Base-by-base conservation (phyloP, 257 asterid species). In the Rubia yunnanensis region DNA sequence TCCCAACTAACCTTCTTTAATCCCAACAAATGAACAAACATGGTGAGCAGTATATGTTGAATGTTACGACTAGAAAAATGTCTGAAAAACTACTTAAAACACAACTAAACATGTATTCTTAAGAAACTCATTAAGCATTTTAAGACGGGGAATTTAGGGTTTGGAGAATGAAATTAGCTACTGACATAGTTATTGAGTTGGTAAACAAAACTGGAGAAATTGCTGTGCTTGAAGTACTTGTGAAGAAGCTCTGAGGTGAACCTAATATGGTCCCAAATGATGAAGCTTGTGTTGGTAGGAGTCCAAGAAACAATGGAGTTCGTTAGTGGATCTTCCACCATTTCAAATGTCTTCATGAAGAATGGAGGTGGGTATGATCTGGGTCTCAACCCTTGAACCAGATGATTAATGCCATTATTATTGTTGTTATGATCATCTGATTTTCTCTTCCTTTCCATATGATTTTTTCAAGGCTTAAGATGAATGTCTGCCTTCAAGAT, bases 181-280 rank as follows among this genome's bases (percentile, higher is more conserved):
- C 83, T 28, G 11, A 84, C 91, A 70, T 84, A 84, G 28, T 67
- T 80, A 49, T 82, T 80, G 68, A 82, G 84, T 79, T 84, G 91
- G 50, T 76, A 78, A 58, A 72, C 64, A 56, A 84, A 82, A 77
- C 84, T 84, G 36, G 83, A 46, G 75, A 84, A 80, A 76, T 73
- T 76, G 73, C 9, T 78, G 34, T 67, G 82, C 75, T 32, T 80
- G 76, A 80, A 82, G 70, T 77, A 52, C 65, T 66, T 76, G 18
- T 81, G 84, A 64, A 84, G 88, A 41, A 84, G 36, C 66, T 78
- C 68, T 13, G 60, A 20, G 35, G 77, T 39, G 58, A 84, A 84
- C 67, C 61, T 71, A 68, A 53, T 71, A 30, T 63, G 79, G 63
- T 84, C 84, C 68, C 71, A 78, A 34, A 84, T 73, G 23, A 80